Evolutionary conservation across 345 rosid genomes (phyloP), one percentile per base, ranked within the genome.

Genomic region (Fremontodendron californicum): DNA sequence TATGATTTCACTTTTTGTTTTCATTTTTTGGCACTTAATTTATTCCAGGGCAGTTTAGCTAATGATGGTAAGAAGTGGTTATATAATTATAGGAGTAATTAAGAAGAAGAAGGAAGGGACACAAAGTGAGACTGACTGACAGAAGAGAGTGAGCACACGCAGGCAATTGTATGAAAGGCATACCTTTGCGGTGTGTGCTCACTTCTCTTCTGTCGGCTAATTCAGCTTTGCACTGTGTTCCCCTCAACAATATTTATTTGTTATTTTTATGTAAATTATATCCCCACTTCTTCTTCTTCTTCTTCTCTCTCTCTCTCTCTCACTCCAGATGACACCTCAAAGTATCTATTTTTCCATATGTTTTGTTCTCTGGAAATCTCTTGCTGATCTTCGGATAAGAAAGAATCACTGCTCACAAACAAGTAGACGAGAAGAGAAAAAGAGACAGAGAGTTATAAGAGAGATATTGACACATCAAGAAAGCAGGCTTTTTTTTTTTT

Each of bases 81-180:
- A 6, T n/a, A 23, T 2, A 1, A 16, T 61, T 42, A 27, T 13
- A n/a, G 18, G 12, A 42, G 5, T 42, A 11, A n/a, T 33, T 33
- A 23, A 66, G 48, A 57, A n/a, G 63, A 40, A 61, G 75, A 76
- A 46, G 52, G 33, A 13, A 31, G 23, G 31, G 9, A 43, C 37
- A 77, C 35, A 55, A 11, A 12, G 79, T 76, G 60, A 76, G 82
- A 80, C 81, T n/a, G n/a, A n/a, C n/a, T 86, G 93, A 90, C 93
- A 90, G 93, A 79, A 90, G 93, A 90, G 91, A 90, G 93, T 90
- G 93, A 90, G 93, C 91, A 88, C 90, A 82, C 81, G 84, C 93
- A 75, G 88, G 89, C 83, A 82, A 80, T 85, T 80, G 88, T 86
- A 82, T 84, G 83, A 19, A 48, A 80, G 42, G 42, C 83, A 85